Base-by-base conservation (phyloP, 805 yeast species). In the Candida gorgasii region DNA sequence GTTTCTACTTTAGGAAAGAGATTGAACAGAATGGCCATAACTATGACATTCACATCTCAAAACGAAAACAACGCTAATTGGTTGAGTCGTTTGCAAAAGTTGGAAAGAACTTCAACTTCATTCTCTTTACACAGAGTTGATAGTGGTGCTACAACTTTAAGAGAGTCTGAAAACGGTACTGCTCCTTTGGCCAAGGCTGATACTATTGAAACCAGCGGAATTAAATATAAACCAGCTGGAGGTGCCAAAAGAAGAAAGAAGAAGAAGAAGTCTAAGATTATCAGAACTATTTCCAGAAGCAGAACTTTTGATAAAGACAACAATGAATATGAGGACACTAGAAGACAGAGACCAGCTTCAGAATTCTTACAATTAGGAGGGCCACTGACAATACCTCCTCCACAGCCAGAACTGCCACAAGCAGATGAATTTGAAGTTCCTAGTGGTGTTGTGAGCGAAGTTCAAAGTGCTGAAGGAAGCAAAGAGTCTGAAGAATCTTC, bases 1-100 rank as follows among this genome's bases (percentile, higher is more conserved):
- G 87, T 80, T 3, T 53, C 75, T 34, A 74, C 73, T 2, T 51
- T 55, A 44, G 98, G 99, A 37, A 86, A 83, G 56, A 85, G 92
- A 44, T 75, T 92, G 61, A 89, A 90, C 67, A 84, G 95, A 40
- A 86, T 93, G 83, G 88, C 96, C 1, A 79, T 92, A 54, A 86
- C 97, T 1, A 86, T 90, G 84, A 80, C 97, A 0, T 84, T 88
- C 59, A 59, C 65, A 24, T 62, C 69, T 2, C 65, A 62, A 43
- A 80, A 86, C 16, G 83, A 81, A 45, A 65, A 73, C 30, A 75
- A 76, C 15, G 73, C 83, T 6, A 71, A 85, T 20, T 86, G 97
- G 97, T 79, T 90, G 70, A 76, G 82, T 41, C 41, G 59, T 33
- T 74, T 92, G 52, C 97, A 96, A 23, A 78, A 84, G 32, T 68